Evolutionary conservation across 2,329 filamentous ascomycete species (phyloP).

Genomic region (Orbilia javanica): DNA sequence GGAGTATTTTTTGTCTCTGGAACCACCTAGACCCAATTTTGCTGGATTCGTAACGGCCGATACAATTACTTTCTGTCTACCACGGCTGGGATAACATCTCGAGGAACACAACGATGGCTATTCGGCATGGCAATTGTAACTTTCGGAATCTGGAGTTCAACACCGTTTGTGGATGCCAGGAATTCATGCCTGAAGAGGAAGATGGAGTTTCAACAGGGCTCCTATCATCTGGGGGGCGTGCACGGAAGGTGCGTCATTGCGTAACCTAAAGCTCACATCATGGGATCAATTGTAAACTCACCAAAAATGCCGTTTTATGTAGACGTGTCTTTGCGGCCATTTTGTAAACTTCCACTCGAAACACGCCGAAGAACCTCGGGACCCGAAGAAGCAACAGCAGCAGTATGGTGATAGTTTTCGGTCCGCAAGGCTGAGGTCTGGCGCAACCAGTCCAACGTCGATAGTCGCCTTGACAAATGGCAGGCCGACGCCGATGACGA

Average conservation of each 20-base stretch:
- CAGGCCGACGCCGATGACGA: slow-evolving; percentile 43
- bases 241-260: slow-evolving; percentile 54
- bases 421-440: slow-evolving; percentile 43
- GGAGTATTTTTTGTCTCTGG: slow-evolving; percentile 33
- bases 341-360: slow-evolving; percentile 57
- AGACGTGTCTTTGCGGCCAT: slow-evolving; percentile 57
- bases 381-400: slow-evolving; percentile 29
- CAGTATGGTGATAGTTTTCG: slow-evolving; percentile 43
- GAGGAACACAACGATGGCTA: slow-evolving; percentile 28
- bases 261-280: slow-evolving; percentile 1
- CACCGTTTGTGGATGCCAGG: slow-evolving; percentile 55
- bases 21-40: slow-evolving; percentile 15
- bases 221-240: slow-evolving; percentile 46
- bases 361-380: slow-evolving; percentile 34
- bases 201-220: slow-evolving; percentile 39
- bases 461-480: slow-evolving; percentile 41
- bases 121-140: slow-evolving; percentile 54
- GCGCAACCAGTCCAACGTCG: slow-evolving; percentile 46
- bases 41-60: slow-evolving; percentile 17
- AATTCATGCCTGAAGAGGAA: slow-evolving; percentile 55
- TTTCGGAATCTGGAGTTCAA: slow-evolving; percentile 57
- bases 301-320: neutral
- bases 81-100: neutral
- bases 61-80: neutral
- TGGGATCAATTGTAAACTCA: slow-evolving; percentile 30